Percentiles rank a stretch among this genome's conserved stretches.
These are phyloP conservation scores for Curvularia eragrostidis DNA, from an alignment of 2,329 filamentous ascomycete genomes.

Conservation along the genomic window DNA sequence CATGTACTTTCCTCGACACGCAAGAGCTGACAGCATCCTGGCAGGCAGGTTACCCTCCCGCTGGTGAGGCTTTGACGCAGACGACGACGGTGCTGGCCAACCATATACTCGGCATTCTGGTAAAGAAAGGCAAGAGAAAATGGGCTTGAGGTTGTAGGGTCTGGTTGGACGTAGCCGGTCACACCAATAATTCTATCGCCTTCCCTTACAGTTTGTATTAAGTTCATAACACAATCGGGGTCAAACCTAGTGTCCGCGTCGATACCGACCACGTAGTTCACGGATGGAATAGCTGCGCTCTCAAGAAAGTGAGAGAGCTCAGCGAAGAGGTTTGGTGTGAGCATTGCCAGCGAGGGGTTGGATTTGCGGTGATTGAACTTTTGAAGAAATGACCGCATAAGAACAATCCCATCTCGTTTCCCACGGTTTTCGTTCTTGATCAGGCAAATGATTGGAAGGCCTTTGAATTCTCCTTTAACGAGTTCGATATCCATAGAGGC, in stretches of 20 bases:
- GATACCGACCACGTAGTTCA: constrained; percentile 11
- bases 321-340: constrained; percentile 4
- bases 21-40: constrained; percentile 10
- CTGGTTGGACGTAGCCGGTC: constrained; percentile 9
- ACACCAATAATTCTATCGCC: constrained; percentile 7
- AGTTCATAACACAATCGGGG: constrained; percentile 1
- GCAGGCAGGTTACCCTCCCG: constrained; percentile 11
- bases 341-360: constrained; percentile 2
- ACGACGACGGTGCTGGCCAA: constrained; percentile 12
- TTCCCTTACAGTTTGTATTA: constrained; percentile 12
- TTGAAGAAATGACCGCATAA: constrained; percentile 7
- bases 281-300: not conserved
- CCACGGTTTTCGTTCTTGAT: constrained; percentile 16
- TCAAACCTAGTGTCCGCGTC: constrained; percentile 13
- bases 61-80: constrained; percentile 12
- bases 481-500: constrained; percentile 7
- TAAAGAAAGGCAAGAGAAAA: constrained; percentile 8
- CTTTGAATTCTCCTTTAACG: constrained; percentile 11
- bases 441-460: constrained; percentile 8
- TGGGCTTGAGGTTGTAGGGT: not conserved
- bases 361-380: constrained; percentile 11
- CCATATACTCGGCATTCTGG: constrained; percentile 13
- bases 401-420: constrained; percentile 11
- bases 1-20: constrained; percentile 5
- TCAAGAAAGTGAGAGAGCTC: constrained; percentile 5